Base-by-base conservation (phyloP, 768 basidiomycete species). In the Lentinula boryana region DNA sequence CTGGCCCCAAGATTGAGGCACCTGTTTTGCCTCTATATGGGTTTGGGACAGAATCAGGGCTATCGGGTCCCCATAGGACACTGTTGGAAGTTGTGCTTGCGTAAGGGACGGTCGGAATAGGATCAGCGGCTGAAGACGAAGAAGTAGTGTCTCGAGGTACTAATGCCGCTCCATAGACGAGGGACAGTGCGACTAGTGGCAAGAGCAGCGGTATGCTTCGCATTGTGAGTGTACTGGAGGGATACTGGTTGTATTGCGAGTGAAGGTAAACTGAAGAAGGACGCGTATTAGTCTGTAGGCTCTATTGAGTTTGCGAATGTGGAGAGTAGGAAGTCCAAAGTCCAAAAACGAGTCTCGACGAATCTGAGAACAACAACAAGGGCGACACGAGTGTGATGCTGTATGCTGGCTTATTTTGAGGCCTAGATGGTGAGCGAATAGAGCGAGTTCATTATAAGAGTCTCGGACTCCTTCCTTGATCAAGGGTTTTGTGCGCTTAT, bases 1-100 rank as follows among this genome's bases (percentile, higher is more conserved):
- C 73, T 0, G 84, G 86, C 1, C 84, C 87, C 1, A 88, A 66
- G 57, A 88, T 75, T 4, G 59, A 61, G 0, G 75, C 73, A 0
- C 80, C 81, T 13, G 76, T 70, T 7, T 65, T 62, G 10, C 75
- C 79, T 40, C 79, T 71, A 36, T 75, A 69, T 31, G 80, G 72
- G 53, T 76, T 63, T 35, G 70, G 74, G 53, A 61, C 44, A 0
- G 64, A 68, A 27, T 65, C 63, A 40, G 66, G 63, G 31, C 64
- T 63, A 8, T 74, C 69, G 4, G 61, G 58, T 38, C 63, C 49
- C 73, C 73, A 80, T 6, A 80, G 63, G 18, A 72, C 74, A 51
- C 64, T 66, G 66, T 85, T 85, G 31, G 84, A 80, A 61, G 81
- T 71, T 13, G 75, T 68, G 48, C 73, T 75, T 5, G 78, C 78